Evolutionary conservation across 805 yeast species (phyloP), one percentile per base, ranked within the genome.

Genomic region (Saturnispora sanitii): DNA sequence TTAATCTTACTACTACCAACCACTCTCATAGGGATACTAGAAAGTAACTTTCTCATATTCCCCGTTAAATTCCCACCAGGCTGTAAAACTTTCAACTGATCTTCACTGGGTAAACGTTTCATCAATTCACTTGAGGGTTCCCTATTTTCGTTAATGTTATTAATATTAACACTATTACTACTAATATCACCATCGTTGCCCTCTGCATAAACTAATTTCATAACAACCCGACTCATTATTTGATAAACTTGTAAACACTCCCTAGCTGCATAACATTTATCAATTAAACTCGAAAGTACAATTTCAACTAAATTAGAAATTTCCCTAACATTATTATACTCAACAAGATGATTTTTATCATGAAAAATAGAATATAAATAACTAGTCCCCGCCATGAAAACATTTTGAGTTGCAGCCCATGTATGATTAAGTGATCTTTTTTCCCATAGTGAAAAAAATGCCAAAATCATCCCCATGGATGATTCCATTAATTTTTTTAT

Each of bases 361-460:
- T 81, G 81, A 56, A 82, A 86, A 12, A 85, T 67, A 1, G 87
- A 73, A 55, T 82, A 86, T 33, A 87, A 64, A 50, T 77, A 86
- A 1, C 95, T 81, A 21, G 90, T 81, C 1, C 94, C 94, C 0
- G 95, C 88, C 82, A 83, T 80, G 55, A 85, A 85, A 40, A 85
- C 64, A 55, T 85, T 86, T 57, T 86, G 94, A 3, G 85, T 88
- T 0, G 94, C 92, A 2, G 87, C 88, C 96, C 96, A 87, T 0
- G 95, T 84, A 58, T 83, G 87, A 57, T 85, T 85, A 45, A 86
- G 70, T 35, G 73, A 66, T 50, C 72, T 73, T 22, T 67, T 67
- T n/a, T 64, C 57, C 49, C 71, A 73, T 29, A 87, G 61, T 38
- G 71, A 72, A 37, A 70, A 63, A 55, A 83, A 87, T 23, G 78